A percentile compares a stretch with the other conserved stretches of the same genome.
Evolutionary conservation across 257 asterid genomes (phyloP).

Genomic region (Penstemon davidsonii): DNA sequence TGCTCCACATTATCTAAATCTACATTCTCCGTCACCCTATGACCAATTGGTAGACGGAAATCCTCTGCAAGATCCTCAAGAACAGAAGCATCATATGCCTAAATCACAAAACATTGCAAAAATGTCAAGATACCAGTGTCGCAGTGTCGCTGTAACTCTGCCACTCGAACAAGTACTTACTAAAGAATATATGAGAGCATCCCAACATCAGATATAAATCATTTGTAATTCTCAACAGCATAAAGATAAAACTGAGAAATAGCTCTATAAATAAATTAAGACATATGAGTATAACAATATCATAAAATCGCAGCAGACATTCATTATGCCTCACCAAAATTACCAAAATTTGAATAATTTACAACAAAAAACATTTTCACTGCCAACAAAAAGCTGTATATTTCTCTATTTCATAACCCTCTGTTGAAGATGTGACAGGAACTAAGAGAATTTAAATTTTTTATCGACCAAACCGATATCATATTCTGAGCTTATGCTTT

Average conservation of each 20-base stretch:
- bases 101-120: slow-evolving; percentile 26
- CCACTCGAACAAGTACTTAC: background rate
- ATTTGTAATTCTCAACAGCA: background rate
- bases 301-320: background rate
- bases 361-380: background rate
- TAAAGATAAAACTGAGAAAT: background rate
- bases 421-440: background rate
- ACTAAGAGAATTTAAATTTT: background rate
- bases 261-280: background rate
- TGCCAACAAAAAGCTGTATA: background rate
- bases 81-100: slow-evolving; percentile 69
- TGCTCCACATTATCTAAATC: slow-evolving; percentile 93
- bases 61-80: slow-evolving; percentile 94
- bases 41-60: slow-evolving; percentile 81
- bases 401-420: background rate
- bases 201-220: background rate
- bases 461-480: background rate
- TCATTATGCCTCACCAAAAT: background rate
- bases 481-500: background rate
- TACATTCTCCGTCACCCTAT: slow-evolving; percentile 83
- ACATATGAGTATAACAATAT: background rate
- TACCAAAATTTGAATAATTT: background rate
- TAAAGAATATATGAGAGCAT: background rate
- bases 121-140: slow-evolving; percentile 2
- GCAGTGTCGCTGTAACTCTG: slow-evolving; percentile 5